Base-by-base conservation (phyloP, 805 yeast species). In the Teunomyces tritomae region DNA sequence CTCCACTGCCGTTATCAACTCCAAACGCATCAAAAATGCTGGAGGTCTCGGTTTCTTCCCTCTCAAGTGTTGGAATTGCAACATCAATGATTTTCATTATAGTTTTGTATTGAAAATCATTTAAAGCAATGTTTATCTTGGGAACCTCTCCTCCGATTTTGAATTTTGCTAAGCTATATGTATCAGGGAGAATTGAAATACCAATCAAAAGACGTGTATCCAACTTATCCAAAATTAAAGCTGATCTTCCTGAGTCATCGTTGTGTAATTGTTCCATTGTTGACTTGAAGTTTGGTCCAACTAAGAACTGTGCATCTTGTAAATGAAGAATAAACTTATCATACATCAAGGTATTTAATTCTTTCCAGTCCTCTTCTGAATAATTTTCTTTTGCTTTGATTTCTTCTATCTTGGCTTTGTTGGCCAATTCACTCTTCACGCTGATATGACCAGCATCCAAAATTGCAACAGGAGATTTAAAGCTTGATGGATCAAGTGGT, bases 381-480 rank as follows among this genome's bases (percentile, higher is more conserved):
- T 84, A 85, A 50, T 68, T 69, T 5, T 75, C 73, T 59, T 87
- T 81, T 24, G 82, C 73, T 58, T 84, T 88, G 40, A 90, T 80
- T 49, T 83, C 83, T 44, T 84, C 83, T 26, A 90, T 77, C 40
- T 80, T 81, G 3, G 79, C 76, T 53, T 81, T 82, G 41, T 86
- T 87, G 3, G 84, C 94, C 35, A 92, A 75, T 57, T 91, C 94
- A 61, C 96, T 88, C 1, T 74, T 68, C 11, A 94, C 82, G 53
- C 89, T 84, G 20, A 95, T 85, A 64, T 92, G 97, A 60, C 99
- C 99, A 6, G 97, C 97, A 74, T 94, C 98, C 46, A 94, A 74
- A 14, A 94, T 81, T 3, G 91, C 88, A 54, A 96, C 96, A 0
- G 97, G 95, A 0, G 97, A 83, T 35, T 84, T 76, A 83, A 89